Evolutionary conservation across 2,329 filamentous ascomycete species (phyloP).

Genomic region (Xylaria sp.): DNA sequence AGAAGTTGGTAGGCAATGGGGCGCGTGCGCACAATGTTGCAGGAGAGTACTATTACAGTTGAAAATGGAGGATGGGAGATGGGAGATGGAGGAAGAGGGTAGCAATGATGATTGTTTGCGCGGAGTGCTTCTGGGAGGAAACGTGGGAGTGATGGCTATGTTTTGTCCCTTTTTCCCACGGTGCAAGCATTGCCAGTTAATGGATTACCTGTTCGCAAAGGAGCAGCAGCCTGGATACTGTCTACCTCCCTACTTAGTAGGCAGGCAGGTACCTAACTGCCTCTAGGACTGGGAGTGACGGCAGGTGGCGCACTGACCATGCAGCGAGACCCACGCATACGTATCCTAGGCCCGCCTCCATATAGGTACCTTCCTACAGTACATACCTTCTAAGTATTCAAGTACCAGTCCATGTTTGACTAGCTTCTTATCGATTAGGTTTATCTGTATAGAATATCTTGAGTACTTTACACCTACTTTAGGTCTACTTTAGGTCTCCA

Average conservation of each 20-base stretch:
- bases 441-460: too few relatives aligned
- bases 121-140: constrained; percentile 24
- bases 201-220: constrained; percentile 43
- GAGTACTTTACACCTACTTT: too few relatives aligned
- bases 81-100: constrained; percentile 18
- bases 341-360: neutral
- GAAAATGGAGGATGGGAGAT: constrained; percentile 11
- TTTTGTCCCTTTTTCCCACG: constrained; percentile 33
- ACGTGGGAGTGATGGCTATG: constrained; percentile 21
- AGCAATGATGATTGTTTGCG: constrained; percentile 24
- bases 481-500: too few relatives aligned
- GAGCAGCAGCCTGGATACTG: constrained; percentile 21
- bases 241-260: neutral
- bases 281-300: neutral
- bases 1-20: constrained; percentile 13
- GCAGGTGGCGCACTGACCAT: constrained; percentile 11
- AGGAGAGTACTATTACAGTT: constrained; percentile 32
- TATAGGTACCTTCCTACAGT: neutral
- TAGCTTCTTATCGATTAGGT: too few relatives aligned
- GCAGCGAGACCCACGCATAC: neutral
- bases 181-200: constrained; percentile 32
- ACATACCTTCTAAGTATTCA: neutral
- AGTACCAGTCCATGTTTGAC: too few relatives aligned
- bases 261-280: constrained; percentile 1
- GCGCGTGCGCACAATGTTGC: constrained; percentile 12